Evolutionary conservation across 2,329 filamentous ascomycete genomes (phyloP).

Genomic region (Hypoxylon sp.): DNA sequence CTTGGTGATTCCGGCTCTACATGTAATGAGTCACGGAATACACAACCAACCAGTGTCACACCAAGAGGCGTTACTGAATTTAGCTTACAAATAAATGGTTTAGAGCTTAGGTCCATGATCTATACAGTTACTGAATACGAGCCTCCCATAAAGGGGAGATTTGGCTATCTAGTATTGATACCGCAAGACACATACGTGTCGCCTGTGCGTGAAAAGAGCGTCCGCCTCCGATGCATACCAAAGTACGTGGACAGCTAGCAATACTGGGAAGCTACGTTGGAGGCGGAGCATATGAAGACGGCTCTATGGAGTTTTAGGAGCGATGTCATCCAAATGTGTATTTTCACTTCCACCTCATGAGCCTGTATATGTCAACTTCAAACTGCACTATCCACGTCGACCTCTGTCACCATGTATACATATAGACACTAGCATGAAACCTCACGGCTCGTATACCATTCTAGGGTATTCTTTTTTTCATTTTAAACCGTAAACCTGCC

Average conservation of each 20-base stretch:
- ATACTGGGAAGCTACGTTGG: too few relatives aligned
- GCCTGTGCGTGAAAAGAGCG: background rate
- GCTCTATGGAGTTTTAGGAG: constrained; percentile 4
- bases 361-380: too few relatives aligned
- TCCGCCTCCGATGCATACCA: background rate
- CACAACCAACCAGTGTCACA: background rate
- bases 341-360: background rate
- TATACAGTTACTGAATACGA: constrained; percentile 4
- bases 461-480: background rate
- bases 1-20: background rate
- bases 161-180: background rate
- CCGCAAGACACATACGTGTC: background rate
- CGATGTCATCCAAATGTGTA: background rate
- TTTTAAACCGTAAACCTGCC: constrained; percentile 3
- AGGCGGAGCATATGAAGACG: too few relatives aligned
- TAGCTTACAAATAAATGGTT: background rate
- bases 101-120: background rate
- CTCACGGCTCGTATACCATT: background rate
- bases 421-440: background rate
- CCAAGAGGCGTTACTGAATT: background rate
- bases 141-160: background rate
- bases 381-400: background rate
- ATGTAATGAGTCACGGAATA: background rate
- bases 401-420: background rate
- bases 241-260: background rate